Conservation (phyloP, 495 filamentous ascomycete genomes). For the Neurospora terricola region DNA sequence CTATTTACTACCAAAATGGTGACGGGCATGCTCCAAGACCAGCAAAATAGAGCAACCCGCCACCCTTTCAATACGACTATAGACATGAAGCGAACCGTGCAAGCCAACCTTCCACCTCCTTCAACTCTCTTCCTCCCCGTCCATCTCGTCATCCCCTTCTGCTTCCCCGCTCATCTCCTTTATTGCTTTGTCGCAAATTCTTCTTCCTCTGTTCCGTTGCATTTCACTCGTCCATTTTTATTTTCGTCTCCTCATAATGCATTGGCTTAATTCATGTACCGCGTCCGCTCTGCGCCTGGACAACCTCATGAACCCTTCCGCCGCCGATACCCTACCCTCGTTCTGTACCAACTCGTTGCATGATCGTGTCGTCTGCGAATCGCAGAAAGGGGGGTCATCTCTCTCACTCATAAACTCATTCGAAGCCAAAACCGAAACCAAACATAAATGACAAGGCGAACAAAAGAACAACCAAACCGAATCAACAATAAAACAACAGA, state of each 20-base stretch:
- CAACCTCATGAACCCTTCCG: not conserved
- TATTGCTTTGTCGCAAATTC: conserved; percentile 3
- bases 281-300: not conserved
- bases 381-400: not conserved
- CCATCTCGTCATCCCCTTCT: not conserved
- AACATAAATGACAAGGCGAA: not conserved
- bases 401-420: not conserved
- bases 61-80: not conserved
- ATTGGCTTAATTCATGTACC: not conserved
- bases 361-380: not conserved
- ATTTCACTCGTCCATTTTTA: conserved; percentile 9
- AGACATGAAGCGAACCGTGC: not conserved
- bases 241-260: conserved; percentile 8
- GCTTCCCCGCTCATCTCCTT: not conserved
- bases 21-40: not conserved
- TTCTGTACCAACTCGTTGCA: not conserved
- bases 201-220: conserved; percentile 8
- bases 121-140: conserved; percentile 19
- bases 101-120: conserved; percentile 16
- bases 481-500: not conserved
- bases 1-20: not conserved
- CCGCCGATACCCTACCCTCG: not conserved
- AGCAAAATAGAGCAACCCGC: not conserved
- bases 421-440: not conserved
- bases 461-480: not conserved